These are phyloP conservation scores for Torulaspora indica DNA, from an alignment of 805 yeast genomes.

Conservation along the genomic window DNA sequence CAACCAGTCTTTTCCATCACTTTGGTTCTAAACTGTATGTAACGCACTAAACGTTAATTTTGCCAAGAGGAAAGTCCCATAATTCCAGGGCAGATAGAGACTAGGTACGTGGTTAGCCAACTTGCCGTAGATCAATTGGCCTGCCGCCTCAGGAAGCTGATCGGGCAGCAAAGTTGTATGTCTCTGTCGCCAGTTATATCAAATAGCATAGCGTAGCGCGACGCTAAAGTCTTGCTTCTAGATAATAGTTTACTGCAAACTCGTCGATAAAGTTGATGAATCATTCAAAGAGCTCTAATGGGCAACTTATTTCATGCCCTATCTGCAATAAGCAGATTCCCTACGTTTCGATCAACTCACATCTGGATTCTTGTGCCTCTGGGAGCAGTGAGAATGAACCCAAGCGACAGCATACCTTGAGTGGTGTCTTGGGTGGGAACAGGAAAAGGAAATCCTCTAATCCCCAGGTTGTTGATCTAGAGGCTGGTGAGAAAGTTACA, in stretches of 20 bases:
- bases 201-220: too few relatives aligned
- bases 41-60: too few relatives aligned
- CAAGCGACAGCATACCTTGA: slow-evolving; percentile 19
- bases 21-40: too few relatives aligned
- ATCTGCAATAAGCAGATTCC: slow-evolving; percentile 28
- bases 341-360: slow-evolving; percentile 28
- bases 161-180: too few relatives aligned
- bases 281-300: slow-evolving; percentile 10
- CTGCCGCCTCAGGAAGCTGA: not conserved
- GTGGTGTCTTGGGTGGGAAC: slow-evolving; percentile 15
- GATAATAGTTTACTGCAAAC: not conserved
- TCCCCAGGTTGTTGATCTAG: slow-evolving; percentile 6
- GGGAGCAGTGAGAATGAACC: slow-evolving; percentile 4
- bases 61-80: too few relatives aligned
- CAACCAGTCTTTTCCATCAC: too few relatives aligned
- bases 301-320: slow-evolving; percentile 33
- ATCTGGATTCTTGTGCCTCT: slow-evolving; percentile 30
- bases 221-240: too few relatives aligned
- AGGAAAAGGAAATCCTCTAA: slow-evolving; percentile 8
- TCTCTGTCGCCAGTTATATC: too few relatives aligned
- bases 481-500: not conserved
- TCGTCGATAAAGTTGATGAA: slow-evolving; percentile 4
- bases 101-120: too few relatives aligned
- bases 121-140: not conserved
- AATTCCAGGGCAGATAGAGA: too few relatives aligned